These are phyloP conservation scores for Tricholoma bakamatsutake DNA, from an alignment of 768 basidiomycete species.

Conservation along the genomic window DNA sequence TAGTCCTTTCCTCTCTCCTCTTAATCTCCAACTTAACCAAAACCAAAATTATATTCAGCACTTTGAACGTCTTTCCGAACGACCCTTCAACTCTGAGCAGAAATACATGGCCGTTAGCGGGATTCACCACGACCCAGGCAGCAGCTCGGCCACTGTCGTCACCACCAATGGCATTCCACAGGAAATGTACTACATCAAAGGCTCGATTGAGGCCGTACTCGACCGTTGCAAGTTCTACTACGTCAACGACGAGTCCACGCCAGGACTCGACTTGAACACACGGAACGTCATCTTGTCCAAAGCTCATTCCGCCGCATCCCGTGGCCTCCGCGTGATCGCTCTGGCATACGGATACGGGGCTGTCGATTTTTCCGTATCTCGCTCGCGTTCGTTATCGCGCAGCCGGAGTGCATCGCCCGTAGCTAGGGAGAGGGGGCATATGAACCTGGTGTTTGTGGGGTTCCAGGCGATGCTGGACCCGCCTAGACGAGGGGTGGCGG, in stretches of 20 bases:
- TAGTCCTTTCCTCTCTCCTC: conserved; percentile 18
- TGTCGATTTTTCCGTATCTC: conserved; percentile 30
- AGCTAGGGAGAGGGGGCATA: conserved; percentile 25
- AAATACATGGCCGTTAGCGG: conserved; percentile 94
- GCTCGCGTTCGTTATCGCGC: conserved; percentile 21
- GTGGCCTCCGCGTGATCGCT: conserved; percentile 82
- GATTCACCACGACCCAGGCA: conserved; percentile 38
- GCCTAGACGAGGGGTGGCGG: conserved; percentile 88
- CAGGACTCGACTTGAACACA: conserved; percentile 64
- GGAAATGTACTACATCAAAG: conserved; percentile 89
- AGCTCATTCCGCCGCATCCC: conserved; percentile 64
- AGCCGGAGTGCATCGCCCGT: conserved; percentile 25
- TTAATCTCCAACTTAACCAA: conserved; percentile 1
- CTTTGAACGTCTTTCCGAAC: conserved; percentile 70
- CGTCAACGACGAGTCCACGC: conserved; percentile 85
- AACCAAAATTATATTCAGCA: conserved; percentile 29
- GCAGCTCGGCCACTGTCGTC: conserved; percentile 18
- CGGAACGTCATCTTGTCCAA: conserved; percentile 62
- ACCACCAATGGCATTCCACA: conserved; percentile 31
- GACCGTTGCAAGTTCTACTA: conserved; percentile 86
- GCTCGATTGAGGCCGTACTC: conserved; percentile 84
- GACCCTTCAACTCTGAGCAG: conserved; percentile 88
- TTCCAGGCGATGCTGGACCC: conserved; percentile 97
- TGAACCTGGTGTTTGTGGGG: conserved; percentile 81
- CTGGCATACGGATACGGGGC: conserved; percentile 85